Base-by-base conservation (phyloP, 495 filamentous ascomycete species). In the Schizothecium vesticola region DNA sequence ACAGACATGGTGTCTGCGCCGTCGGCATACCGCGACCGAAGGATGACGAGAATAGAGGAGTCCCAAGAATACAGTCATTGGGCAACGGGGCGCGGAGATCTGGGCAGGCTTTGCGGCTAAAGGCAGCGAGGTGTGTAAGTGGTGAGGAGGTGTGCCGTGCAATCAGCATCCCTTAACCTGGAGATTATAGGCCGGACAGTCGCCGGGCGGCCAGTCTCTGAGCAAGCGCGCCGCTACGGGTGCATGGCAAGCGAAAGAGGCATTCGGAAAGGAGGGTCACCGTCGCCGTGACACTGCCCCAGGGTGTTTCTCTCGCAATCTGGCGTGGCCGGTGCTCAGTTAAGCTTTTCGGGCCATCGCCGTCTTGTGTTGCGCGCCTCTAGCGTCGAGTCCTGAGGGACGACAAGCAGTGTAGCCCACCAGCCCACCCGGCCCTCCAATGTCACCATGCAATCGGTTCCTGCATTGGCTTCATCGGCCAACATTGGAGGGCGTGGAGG, bases 31-130 rank as follows among this genome's bases (percentile, higher is more conserved):
- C 51, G 33, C 67, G 55, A 68, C 63, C 36, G 33, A 58, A 33
- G 16, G 25, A 67, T 62, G 60, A 66, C 60, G 63, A 70, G 60
- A 61, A 66, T 66, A 66, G 65, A 66, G 58, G 59, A 62, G 36
- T 51, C 11, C 26, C 33, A 55, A 26, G 51, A 61, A 24, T 26
- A 22, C 24, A 61, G 31, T 24, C 61, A 69, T 69, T 69, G 61
- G 66, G 61, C 55, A 33, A 29, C 43, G 57, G 60, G 63, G 26
- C 19, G 23, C 63, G 26, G 58, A 57, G 67, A 62, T 64, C 62
- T 70, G 31, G 64, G 56, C 61, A 61, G 64, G 63, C 69, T 62
- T 70, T 61, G 61, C 72, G 67, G 69, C 72, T 73, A 71, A 73
- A 73, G 63, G 60, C 23, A 63, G 51, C 24, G 51, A 65, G 55